phyloP scores from a whole-genome alignment of 1,284 basidiomycete genomes.

The Malassezia equina region DNA sequence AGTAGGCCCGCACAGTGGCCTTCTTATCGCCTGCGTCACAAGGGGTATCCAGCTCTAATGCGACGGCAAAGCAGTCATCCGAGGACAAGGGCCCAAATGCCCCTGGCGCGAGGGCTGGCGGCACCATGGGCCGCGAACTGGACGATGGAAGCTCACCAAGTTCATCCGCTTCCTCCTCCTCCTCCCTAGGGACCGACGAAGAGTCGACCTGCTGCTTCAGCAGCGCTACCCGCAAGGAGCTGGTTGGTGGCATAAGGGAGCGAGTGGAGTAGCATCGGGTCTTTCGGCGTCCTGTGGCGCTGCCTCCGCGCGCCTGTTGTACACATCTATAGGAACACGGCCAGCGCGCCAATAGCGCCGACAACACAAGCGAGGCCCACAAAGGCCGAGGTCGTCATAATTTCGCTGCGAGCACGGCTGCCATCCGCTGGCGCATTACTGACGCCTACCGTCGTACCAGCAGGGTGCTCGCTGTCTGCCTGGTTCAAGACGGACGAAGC shows the following conservation, averaged over 20 bases:
- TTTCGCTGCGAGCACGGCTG: background rate
- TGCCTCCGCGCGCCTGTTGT: background rate
- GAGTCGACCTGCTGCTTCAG: background rate
- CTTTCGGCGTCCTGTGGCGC: no score
- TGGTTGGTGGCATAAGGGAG: background rate
- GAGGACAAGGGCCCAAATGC: constrained; percentile 25
- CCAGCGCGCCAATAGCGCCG: background rate
- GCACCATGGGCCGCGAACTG: background rate
- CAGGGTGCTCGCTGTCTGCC: background rate
- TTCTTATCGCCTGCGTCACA: constrained; percentile 1
- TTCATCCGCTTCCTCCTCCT: constrained; percentile 9
- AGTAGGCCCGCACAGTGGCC: constrained; percentile 49
- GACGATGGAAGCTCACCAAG: constrained; percentile 2
- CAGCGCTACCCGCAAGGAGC: background rate
- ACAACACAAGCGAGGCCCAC: background rate
- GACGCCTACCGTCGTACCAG: background rate
- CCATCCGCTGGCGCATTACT: background rate
- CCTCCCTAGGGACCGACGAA: background rate
- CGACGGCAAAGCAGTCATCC: constrained; percentile 37
- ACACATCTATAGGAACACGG: constrained; percentile 3
- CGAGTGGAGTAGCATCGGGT: background rate
- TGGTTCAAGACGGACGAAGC: background rate
- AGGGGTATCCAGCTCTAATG: constrained; percentile 37
- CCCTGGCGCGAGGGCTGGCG: constrained; percentile 10
- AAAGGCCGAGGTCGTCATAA: background rate